These are phyloP conservation scores for Themeda triandra DNA, from an alignment of 176 grass and related monocot genomes.

Conservation along the genomic window DNA sequence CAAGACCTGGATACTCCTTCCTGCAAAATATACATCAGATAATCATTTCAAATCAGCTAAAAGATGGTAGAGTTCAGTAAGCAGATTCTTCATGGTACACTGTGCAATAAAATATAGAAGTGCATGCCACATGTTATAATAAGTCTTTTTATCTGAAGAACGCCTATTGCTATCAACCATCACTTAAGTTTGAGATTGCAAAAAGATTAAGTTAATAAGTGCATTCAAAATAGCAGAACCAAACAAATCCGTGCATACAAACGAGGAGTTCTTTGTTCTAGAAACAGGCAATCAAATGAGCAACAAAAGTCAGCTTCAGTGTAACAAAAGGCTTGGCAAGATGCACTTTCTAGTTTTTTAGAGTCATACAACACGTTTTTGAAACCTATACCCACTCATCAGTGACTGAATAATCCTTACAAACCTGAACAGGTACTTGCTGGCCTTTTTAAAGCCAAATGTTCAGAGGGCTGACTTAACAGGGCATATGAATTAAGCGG, in stretches of 20 bases:
- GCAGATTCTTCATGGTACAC: neutral
- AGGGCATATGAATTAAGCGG: neutral
- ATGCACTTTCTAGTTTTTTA: neutral
- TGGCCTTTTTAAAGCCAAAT: neutral
- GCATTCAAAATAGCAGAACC: neutral
- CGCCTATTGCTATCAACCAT: neutral
- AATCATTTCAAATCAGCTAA: conserved; percentile 5
- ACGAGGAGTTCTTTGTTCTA: neutral
- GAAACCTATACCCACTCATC: neutral
- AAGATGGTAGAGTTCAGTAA: neutral
- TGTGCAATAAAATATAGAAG: neutral
- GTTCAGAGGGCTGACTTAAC: neutral
- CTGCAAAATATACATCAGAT: conserved; percentile 26
- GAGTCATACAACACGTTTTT: neutral
- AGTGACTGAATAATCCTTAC: neutral
- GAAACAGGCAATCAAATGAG: neutral
- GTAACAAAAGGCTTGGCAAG: neutral
- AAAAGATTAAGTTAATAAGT: neutral
- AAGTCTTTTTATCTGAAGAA: neutral
- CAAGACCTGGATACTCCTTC: conserved; percentile 5
- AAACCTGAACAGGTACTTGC: neutral
- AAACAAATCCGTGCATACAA: neutral
- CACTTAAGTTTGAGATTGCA: neutral
- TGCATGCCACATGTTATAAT: neutral
- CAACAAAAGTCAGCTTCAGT: neutral